A percentile compares a stretch with the other conserved stretches of the same genome.
phyloP scores from a whole-genome alignment of 1,139 yeast genomes.

The Blastobotrys buckinghamii region DNA sequence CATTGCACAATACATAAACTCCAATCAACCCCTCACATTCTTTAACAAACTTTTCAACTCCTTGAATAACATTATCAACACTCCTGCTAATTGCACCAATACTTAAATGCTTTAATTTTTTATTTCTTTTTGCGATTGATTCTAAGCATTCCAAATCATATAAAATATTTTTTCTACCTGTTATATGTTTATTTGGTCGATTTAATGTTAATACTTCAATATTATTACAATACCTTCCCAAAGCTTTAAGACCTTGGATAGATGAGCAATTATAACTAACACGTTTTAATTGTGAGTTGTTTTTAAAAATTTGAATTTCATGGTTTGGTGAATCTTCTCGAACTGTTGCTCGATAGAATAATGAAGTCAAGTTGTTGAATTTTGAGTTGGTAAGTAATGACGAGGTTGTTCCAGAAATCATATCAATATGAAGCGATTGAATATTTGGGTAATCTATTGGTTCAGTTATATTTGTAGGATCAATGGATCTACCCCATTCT shows the following conservation, averaged over 20 bases:
- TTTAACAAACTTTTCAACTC: no score
- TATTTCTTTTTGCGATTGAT: no score
- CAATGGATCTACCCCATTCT: background rate
- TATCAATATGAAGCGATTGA: constrained; percentile 9
- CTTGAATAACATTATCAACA: no score
- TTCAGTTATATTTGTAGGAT: background rate
- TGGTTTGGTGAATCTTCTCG: background rate
- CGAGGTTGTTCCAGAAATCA: constrained; percentile 7
- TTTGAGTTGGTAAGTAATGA: constrained; percentile 2
- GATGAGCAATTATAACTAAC: constrained; percentile 13
- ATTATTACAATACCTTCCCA: constrained; percentile 5
- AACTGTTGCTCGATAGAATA: constrained; percentile 2
- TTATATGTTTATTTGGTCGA: no score
- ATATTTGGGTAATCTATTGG: constrained; percentile 3
- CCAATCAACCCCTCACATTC: no score
- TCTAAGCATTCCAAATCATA: no score
- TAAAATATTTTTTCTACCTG: background rate
- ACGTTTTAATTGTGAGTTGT: constrained; percentile 10
- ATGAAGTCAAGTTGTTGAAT: constrained; percentile 6
- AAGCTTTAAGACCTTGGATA: constrained; percentile 6
- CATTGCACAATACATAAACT: no score
- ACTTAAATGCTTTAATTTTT: background rate
- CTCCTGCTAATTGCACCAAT: no score
- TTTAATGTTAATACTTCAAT: constrained; percentile 10
- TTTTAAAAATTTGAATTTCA: constrained; percentile 10